Conservation (phyloP, 257 asterid species). For the Primulina eburnea region DNA sequence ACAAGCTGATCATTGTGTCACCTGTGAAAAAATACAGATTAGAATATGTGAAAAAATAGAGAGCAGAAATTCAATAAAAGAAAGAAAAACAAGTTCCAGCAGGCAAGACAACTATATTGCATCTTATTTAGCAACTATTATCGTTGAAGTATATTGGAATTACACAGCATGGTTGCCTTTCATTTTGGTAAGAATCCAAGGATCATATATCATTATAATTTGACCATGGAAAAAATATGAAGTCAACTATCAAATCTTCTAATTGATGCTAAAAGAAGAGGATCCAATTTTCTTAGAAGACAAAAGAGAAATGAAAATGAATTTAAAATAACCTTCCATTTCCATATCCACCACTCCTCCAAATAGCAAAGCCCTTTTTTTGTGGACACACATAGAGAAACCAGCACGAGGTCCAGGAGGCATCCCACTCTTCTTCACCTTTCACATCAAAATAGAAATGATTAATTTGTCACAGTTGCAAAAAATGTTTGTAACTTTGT, state of each 20-base stretch:
- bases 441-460: slow-evolving; percentile 24
- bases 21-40: slow-evolving; percentile 44
- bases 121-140: slow-evolving; percentile 9
- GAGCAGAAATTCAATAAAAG: slow-evolving; percentile 10
- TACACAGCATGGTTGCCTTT: neutral
- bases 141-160: slow-evolving; percentile 8
- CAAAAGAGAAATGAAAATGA: slow-evolving; percentile 7
- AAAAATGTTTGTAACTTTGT: neutral
- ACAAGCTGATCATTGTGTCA: slow-evolving; percentile 95
- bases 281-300: slow-evolving; percentile 15
- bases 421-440: slow-evolving; percentile 97
- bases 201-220: slow-evolving; percentile 18
- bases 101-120: neutral
- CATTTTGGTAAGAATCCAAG: slow-evolving; percentile 1
- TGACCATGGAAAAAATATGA: neutral
- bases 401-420: slow-evolving; percentile 99
- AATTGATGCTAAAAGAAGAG: slow-evolving; percentile 9
- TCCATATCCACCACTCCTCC: slow-evolving; percentile 99
- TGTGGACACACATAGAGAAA: slow-evolving; percentile 88
- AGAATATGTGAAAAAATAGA: slow-evolving; percentile 22
- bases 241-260: neutral
- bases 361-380: slow-evolving; percentile 88
- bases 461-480: slow-evolving; percentile 1
- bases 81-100: slow-evolving; percentile 5
- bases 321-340: slow-evolving; percentile 61